Evolutionary conservation across 2,329 filamentous ascomycete genomes (phyloP), one percentile per base, ranked within the genome.

Genomic region (Penicillium verrucosum): DNA sequence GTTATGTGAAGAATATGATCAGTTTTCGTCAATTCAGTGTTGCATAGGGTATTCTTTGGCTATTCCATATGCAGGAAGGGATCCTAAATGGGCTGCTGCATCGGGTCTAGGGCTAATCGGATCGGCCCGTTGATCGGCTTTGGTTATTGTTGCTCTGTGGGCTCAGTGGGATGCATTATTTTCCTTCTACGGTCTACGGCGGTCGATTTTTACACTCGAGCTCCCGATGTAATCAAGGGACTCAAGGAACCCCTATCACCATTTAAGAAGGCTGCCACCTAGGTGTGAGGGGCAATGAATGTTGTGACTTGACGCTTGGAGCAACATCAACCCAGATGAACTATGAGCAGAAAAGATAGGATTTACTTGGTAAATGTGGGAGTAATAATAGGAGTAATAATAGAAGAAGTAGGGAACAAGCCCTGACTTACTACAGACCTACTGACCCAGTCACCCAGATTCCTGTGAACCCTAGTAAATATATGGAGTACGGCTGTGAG

Each of bases 1-100:
- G 63, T 71, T 67, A 69, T 67, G 65, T 57, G 61, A 67, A 65
- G 64, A 70, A 71, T 71, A 70, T 70, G 60, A 71, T 66, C 66
- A 70, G 60, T 59, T 56, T 56, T 50, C 53, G 46, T 52, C 49
- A 57, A 45, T 59, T 42, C 47, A 48, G 2, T 42, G 30, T 38
- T 51, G 14, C 29, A 16, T 21, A 14, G 5, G 4, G 29, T 27
- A 12, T 36, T 16, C 32, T 41, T n/a, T 38, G 8, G 44, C n/a
- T 11, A 38, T 18, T 21, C 9, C 36, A 10, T 41, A 57, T 18
- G 18, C 10, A 23, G 34, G 51, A n/a, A 38, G 30, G 12, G 5
- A 16, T 18, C 11, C 18, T 25, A 30, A 44, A 18, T 45, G 21
- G 48, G 32, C 52, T 54, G 36, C 54, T 56, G 48, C n/a, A 46